These are phyloP conservation scores for Jatropha curcas DNA, from an alignment of 345 rosid species.

Conservation along the genomic window DNA sequence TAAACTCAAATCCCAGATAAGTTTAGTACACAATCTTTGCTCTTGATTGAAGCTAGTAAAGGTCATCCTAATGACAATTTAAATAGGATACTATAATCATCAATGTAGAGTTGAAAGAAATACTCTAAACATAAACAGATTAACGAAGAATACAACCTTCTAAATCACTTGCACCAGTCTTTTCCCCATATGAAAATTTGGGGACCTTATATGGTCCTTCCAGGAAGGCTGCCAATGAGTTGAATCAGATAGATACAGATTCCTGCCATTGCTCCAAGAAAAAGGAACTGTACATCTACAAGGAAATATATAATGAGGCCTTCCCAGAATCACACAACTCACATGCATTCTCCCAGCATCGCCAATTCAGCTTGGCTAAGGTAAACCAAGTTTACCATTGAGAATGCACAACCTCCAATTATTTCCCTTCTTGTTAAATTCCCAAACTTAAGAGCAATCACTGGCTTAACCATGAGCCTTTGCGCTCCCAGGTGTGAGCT, in stretches of 20 bases:
- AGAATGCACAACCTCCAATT: conserved; percentile 19
- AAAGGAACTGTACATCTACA: conserved; percentile 30
- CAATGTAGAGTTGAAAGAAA: conserved; percentile 12
- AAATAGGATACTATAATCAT: conserved; percentile 9
- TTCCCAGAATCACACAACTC: not conserved
- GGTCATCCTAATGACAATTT: not conserved
- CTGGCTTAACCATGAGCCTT: conserved; percentile 54
- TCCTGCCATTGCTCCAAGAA: conserved; percentile 13
- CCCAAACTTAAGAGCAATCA: not conserved
- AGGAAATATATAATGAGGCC: conserved; percentile 8
- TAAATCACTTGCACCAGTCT: conserved; percentile 12
- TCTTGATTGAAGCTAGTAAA: conserved; percentile 9
- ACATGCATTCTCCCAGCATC: not conserved
- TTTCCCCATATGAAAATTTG: conserved; percentile 16
- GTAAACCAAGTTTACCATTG: not conserved
- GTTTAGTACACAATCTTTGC: conserved; percentile 9
- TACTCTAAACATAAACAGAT: conserved; percentile 16
- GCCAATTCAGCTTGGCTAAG: not conserved
- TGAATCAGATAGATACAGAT: conserved; percentile 8
- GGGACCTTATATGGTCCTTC: not conserved
- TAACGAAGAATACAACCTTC: conserved; percentile 9
- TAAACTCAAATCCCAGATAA: not conserved
- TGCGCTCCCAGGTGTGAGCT: conserved; percentile 83
- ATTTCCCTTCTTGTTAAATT: not conserved
- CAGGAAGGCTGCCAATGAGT: conserved; percentile 7